phyloP scores from a whole-genome alignment of 2,329 filamentous ascomycete genomes.

The Raffaelea albimanens region DNA sequence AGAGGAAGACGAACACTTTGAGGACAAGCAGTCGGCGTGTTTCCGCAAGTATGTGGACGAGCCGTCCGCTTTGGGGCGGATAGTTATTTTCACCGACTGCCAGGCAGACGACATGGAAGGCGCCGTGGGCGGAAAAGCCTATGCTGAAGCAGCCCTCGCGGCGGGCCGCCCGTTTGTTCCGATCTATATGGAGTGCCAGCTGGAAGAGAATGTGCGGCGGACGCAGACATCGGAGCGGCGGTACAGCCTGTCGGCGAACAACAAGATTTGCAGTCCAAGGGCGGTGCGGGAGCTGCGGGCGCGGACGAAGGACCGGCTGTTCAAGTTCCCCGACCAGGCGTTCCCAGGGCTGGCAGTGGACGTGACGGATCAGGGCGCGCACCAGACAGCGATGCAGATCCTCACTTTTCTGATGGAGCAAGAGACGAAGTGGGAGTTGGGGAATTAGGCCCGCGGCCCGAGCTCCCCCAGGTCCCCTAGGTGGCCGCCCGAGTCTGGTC shows the following conservation, averaged over 20 bases:
- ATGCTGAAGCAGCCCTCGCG: conserved; percentile 15
- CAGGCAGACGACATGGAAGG: conserved; percentile 17
- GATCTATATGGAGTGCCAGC: conserved; percentile 16
- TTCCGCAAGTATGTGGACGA: conserved; percentile 16
- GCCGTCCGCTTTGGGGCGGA: conserved; percentile 11
- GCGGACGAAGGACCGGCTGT: conserved; percentile 5
- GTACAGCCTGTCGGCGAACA: conserved; percentile 7
- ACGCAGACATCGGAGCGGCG: conserved; percentile 13
- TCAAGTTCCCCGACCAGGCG: conserved; percentile 3
- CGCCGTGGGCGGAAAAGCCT: conserved; percentile 13
- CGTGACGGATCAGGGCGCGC: conserved; percentile 14
- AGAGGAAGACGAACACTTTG: too few relatives aligned
- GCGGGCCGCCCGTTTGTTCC: conserved; percentile 19
- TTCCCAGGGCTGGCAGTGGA: conserved; percentile 14
- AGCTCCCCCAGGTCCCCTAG: background rate
- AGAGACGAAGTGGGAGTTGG: conserved; percentile 7
- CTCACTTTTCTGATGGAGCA: conserved; percentile 15
- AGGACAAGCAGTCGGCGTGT: conserved; percentile 12
- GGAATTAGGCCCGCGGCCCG: background rate
- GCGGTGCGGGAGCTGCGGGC: conserved; percentile 7
- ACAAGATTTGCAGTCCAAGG: conserved; percentile 1
- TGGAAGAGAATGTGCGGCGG: conserved; percentile 17
- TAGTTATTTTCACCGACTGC: conserved; percentile 21
- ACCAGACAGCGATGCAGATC: conserved; percentile 19
- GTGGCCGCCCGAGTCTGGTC: too few relatives aligned